Base-by-base conservation (phyloP, 225 moss, liverwort and hornwort genomes). In the Anthoceros angustus region DNA sequence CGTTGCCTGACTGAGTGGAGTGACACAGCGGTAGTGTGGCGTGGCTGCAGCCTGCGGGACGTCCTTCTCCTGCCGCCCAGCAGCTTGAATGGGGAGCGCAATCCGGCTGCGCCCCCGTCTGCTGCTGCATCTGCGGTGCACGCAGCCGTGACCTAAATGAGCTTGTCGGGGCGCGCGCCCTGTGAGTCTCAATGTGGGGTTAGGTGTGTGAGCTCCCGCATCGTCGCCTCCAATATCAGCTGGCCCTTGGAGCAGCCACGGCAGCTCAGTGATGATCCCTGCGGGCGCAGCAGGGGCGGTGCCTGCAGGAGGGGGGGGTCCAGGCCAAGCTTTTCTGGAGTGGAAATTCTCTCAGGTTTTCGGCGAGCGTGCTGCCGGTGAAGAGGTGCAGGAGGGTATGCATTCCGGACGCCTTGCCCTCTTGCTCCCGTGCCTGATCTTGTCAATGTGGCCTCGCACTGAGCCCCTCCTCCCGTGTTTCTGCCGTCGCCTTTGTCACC, bases 331-430 rank as follows among this genome's bases (percentile, higher is more conserved):
- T 42, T 24, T 75, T 72, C 84, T 94, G 61, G 94, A 90, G 70
- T 94, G 94, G 90, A 94, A 94, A 90, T 94, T 94, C 82, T 94
- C 88, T 42, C 90, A 94, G 77, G 94, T 94, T 67, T 94, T 94
- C 60, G 94, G 94, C 63, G 94, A 94, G 76, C 90, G 94, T 68
- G 88, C 90, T 62, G 83, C 81, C 24, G 88, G 90, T 7, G 94
- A 94, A 72, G 94, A 94, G 79, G 94, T 94, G 75, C 94, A 94
- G 79, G 94, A 94, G 81, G 93, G 93, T 94, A 79, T 32, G 73
- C 42, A 32, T 32, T 32, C 32, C 4, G 32, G 32, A 32, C 32
- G 32, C 32, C 32, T 32, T 32, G 32, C 32, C 32, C 15, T 9
- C 70, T 77, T 46, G 64, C 60, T 60, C 40, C 45, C 32, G 7